Base-by-base conservation (phyloP, 306 rosid genomes). In the Sesbania bispinosa region DNA sequence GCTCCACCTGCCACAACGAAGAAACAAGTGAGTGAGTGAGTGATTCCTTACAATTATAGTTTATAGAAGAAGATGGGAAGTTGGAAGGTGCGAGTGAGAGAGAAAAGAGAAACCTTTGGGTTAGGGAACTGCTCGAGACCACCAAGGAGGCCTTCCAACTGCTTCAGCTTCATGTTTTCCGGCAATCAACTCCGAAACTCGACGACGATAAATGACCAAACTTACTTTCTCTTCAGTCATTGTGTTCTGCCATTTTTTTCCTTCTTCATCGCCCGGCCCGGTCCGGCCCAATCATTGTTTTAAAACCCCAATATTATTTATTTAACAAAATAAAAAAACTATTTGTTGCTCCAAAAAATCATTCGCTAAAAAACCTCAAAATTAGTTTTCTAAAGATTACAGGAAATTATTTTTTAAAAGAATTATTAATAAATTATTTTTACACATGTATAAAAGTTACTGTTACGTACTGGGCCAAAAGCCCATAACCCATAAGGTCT, bases 121-220 rank as follows among this genome's bases (percentile, higher is more conserved):
- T 88, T 52, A 65, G 94, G 61, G 36, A 94, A 94, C 82, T 90
- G 98, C 36, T 89, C 86, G 45, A 94, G 89, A 71, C 63, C 79
- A 19, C 89, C 90, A 2, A 89, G 90, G 10, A 83, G 86, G 62
- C 92, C 74, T 75, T 90, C 98, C 68, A 94, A 75, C 32, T 89
- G 97, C 88, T 94, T 94, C 51, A 94, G 87, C 92, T 94, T 94
- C 98, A 90, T 94, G 1, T 19, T 72, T 68, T 71, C 35, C 51
- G 69, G 13, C 30, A 21, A 41, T 19, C 0, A 46, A 10, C 33
- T 29, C 30, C 48, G 39, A 51, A 16, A 68, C 3, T 7, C 20
- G 32, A 29, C 20, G 21, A 3, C 33, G 48, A 24, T 53, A 64
- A 53, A 53, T 11, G 18, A 29, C 24, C 39, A 7, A 62, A 62